Base-by-base conservation (phyloP, 148 eudicot genomes). In the Heliamphora exappendiculata region DNA sequence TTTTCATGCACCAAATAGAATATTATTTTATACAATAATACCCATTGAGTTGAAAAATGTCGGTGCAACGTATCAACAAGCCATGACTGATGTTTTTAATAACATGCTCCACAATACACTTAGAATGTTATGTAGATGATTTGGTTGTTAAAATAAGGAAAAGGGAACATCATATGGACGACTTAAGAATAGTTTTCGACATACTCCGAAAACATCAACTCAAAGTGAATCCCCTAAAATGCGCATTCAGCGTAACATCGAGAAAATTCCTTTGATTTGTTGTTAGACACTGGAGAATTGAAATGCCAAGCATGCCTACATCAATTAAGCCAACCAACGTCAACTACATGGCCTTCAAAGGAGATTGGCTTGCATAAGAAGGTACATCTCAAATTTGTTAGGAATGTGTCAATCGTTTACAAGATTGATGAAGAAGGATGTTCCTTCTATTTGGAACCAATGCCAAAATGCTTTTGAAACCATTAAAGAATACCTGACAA, bases 251-350 rank as follows among this genome's bases (percentile, higher is more conserved):
- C 4, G 65, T 29, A 28, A 60, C 74, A 26, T 70, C 74, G 3
- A n/a, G 1, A 65, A 70, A 70, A 31, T 47, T 70, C 58, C 57
- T 70, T 16, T n/a, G 74, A 13, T 70, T 45, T 70, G 57, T 47
- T 47, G 74, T 70, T 5, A 70, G n/a, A 70, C 37, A 70, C 19
- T 37, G 74, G 4, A 51, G 31, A 39, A 67, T 68, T 42, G 50
- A 68, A 19, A 68, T 68, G 72, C 53, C 72, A 2, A n/a, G n/a
- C n/a, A n/a, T n/a, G n/a, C n/a, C n/a, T n/a, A n/a, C n/a, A n/a
- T n/a, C n/a, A n/a, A n/a, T n/a, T n/a, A n/a, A n/a, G n/a, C 72
- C 47, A 68, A 68, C 22, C 16, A n/a, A 5, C 50, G 60, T 1
- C 17, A n/a, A 42, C 11, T 58, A 0, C 17, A 16, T 2, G 53